Conservation (phyloP, 495 filamentous ascomycete species). For the Xylaria telfairii region DNA sequence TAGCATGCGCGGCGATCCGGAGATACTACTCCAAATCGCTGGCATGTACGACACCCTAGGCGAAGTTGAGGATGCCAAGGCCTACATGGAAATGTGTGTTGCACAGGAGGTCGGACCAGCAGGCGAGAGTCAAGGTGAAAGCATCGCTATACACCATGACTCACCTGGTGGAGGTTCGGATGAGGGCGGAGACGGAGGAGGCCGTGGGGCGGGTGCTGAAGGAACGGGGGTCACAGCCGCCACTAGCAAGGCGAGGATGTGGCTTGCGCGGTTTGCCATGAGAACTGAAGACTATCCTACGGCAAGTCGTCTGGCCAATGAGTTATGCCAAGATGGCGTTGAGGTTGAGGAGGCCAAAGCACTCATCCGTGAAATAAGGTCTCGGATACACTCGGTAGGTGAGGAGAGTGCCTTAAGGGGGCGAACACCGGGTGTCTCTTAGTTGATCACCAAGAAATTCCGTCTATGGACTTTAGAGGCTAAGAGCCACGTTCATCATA, state of each 20-base stretch:
- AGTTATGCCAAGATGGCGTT: slow-evolving; percentile 93
- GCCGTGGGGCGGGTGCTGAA: slow-evolving; percentile 46
- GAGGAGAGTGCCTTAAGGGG: slow-evolving; percentile 23
- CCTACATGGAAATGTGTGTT: slow-evolving; percentile 93
- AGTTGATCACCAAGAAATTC: background rate
- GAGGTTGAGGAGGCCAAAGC: slow-evolving; percentile 99
- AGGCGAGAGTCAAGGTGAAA: slow-evolving; percentile 54
- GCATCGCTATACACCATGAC: slow-evolving; percentile 52
- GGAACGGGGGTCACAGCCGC: slow-evolving; percentile 83
- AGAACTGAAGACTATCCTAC: slow-evolving; percentile 71
- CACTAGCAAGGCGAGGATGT: slow-evolving; percentile 90
- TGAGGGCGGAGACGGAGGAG: slow-evolving; percentile 55
- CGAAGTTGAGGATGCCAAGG: slow-evolving; percentile 77
- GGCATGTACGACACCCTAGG: slow-evolving; percentile 81
- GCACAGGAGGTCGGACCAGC: slow-evolving; percentile 78
- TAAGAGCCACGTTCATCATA: background rate
- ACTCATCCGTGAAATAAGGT: slow-evolving; percentile 85
- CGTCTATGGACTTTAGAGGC: background rate
- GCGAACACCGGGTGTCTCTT: slow-evolving; percentile 1
- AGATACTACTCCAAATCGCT: slow-evolving; percentile 88
- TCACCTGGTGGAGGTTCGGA: slow-evolving; percentile 60
- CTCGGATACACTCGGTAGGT: slow-evolving; percentile 68
- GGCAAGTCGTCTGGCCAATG: slow-evolving; percentile 81
- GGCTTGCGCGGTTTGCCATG: slow-evolving; percentile 87
- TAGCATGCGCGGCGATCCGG: slow-evolving; percentile 77